These are phyloP conservation scores for Candida tetrigidarum DNA, from an alignment of 1,139 yeast genomes.

Conservation along the genomic window DNA sequence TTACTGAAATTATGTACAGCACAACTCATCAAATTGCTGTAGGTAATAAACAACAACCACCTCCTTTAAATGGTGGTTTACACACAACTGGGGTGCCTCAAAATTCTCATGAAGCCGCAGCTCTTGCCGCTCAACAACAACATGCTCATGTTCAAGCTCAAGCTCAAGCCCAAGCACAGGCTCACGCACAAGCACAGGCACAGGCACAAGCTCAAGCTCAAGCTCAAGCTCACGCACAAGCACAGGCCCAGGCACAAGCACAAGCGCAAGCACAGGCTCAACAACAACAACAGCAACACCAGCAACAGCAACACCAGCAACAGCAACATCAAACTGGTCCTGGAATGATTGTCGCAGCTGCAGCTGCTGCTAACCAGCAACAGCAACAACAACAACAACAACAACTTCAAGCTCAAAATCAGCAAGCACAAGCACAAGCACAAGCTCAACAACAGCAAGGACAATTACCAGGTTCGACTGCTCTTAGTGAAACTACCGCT, in stretches of 20 bases:
- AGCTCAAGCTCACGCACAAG: conserved; percentile 3
- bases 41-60: conserved; percentile 17
- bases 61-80: conserved; percentile 16
- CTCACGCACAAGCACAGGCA: conserved; percentile 4
- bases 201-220: conserved; percentile 2
- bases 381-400: conserved; percentile 16
- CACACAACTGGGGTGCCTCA: conserved; percentile 13
- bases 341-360: conserved; percentile 18
- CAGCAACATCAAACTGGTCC: conserved; percentile 15
- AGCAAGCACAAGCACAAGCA: not conserved
- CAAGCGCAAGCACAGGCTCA: not conserved
- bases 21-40: conserved; percentile 17
- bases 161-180: conserved; percentile 6
- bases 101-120: conserved; percentile 10
- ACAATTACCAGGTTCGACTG: conserved; percentile 9
- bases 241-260: conserved; percentile 3
- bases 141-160: conserved; percentile 7
- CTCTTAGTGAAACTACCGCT: conserved; percentile 69
- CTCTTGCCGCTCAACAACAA: conserved; percentile 7
- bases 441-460: conserved; percentile 12
- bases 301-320: conserved; percentile 13
- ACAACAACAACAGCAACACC: too few relatives aligned
- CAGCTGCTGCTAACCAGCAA: conserved; percentile 15
- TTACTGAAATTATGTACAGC: conserved; percentile 13
- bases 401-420: not conserved